Percentiles rank a stretch among this genome's conserved stretches.
Conservation (phyloP, 306 rosid genomes). For the Trifolium pratense region DNA sequence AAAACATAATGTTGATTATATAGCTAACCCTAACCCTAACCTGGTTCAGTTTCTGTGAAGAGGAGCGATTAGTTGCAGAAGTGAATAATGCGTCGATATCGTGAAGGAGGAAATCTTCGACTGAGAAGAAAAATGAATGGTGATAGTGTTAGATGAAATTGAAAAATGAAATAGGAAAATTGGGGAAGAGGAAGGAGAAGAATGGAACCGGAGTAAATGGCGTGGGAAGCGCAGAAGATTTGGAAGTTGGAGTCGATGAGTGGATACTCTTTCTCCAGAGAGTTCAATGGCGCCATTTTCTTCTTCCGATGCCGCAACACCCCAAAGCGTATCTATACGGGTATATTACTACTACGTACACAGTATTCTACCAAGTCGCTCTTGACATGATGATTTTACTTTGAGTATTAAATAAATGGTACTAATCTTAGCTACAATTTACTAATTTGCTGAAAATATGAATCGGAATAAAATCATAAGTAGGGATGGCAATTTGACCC, state of each 20-base stretch:
- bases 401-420: too few relatives aligned
- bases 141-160: constrained; percentile 2
- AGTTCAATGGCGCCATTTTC: constrained; percentile 52
- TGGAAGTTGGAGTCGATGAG: constrained; percentile 44
- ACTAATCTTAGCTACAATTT: too few relatives aligned
- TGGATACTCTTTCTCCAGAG: constrained; percentile 46
- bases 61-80: constrained; percentile 37
- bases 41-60: constrained; percentile 45
- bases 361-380: too few relatives aligned
- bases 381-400: too few relatives aligned
- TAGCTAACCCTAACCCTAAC: constrained; percentile 39
- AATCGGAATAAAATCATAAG: too few relatives aligned
- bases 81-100: constrained; percentile 52
- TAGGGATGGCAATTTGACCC: too few relatives aligned
- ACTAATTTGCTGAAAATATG: too few relatives aligned
- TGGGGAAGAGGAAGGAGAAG: background rate
- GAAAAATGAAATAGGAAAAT: background rate
- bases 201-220: constrained; percentile 45
- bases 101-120: constrained; percentile 76
- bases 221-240: constrained; percentile 49
- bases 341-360: too few relatives aligned
- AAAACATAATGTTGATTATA: background rate
- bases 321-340: too few relatives aligned
- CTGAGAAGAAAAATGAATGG: constrained; percentile 46
- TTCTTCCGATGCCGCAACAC: background rate